Conservation (phyloP, 1,284 basidiomycete genomes). For the Microbotryum silenes-acaulis region DNA sequence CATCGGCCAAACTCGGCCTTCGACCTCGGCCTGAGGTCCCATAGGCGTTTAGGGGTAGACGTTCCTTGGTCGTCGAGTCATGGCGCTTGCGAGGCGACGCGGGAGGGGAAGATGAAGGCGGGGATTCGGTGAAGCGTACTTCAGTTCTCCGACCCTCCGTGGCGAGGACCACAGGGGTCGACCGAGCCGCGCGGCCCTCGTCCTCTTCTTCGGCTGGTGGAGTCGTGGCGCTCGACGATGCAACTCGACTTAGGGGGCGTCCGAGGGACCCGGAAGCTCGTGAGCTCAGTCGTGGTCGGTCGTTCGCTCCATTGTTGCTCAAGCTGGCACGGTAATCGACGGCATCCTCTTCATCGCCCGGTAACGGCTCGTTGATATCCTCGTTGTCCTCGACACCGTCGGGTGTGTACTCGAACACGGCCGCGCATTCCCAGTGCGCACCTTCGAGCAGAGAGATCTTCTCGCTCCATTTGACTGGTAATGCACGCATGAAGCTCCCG, state of each 20-base stretch:
- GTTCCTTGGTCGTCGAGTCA: conserved; percentile 4
- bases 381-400: conserved; percentile 24
- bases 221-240: conserved; percentile 13
- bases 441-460: conserved; percentile 29
- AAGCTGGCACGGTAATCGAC: too few relatives aligned
- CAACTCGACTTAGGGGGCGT: conserved; percentile 10
- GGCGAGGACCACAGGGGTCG: neutral
- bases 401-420: conserved; percentile 29
- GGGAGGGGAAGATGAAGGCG: neutral
- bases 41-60: conserved; percentile 16
- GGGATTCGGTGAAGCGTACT: conserved; percentile 3
- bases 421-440: conserved; percentile 33
- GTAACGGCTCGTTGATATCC: neutral
- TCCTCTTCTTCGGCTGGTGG: neutral
- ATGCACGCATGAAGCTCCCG: conserved; percentile 4
- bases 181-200: neutral
- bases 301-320: conserved; percentile 8
- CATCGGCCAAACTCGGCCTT: neutral
- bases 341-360: conserved; percentile 16
- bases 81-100: neutral
- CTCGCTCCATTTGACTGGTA: conserved; percentile 20
- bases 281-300: conserved; percentile 1
- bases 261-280: neutral
- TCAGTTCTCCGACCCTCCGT: neutral
- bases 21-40: neutral